A percentile compares a stretch with the other conserved stretches of the same genome.
phyloP scores from a whole-genome alignment of 2,329 filamentous ascomycete genomes.

The Triangularia verruculosa region DNA sequence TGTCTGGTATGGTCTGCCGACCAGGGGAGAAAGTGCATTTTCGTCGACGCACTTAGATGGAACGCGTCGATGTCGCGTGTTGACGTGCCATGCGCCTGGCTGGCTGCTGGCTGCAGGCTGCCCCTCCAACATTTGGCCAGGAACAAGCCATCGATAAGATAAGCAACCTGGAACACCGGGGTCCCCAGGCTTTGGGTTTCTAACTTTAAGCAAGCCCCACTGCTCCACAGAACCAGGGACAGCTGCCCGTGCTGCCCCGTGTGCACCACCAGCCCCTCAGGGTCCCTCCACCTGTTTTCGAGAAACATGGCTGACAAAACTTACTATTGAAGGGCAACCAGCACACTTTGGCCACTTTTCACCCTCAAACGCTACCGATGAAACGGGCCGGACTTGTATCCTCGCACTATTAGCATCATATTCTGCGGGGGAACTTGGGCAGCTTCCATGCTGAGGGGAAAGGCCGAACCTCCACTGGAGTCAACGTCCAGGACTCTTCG shows the following conservation, averaged over 20 bases:
- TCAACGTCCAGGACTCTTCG: neutral
- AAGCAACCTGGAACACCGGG: neutral
- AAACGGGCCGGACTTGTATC: neutral
- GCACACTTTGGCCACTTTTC: neutral
- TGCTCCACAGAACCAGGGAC: neutral
- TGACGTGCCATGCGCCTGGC: neutral
- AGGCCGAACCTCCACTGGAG: neutral
- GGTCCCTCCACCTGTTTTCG: neutral
- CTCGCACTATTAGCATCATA: neutral
- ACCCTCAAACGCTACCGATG: neutral
- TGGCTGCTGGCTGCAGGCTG: neutral
- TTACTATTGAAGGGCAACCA: neutral
- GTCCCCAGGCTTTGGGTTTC: neutral
- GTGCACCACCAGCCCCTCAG: neutral
- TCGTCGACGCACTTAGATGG: neutral
- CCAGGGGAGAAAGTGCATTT: neutral
- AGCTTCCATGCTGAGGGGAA: neutral
- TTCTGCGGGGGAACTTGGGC: neutral
- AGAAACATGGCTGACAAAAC: neutral
- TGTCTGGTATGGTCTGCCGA: neutral
- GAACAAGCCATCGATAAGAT: constrained; percentile 1
- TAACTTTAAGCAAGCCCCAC: neutral
- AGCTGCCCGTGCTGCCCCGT: neutral
- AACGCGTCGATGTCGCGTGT: neutral
- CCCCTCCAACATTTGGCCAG: constrained; percentile 5